Evolutionary conservation across 352 stramenopile genomes (phyloP), one percentile per base, ranked within the genome.

Genomic region (Blastocystis sp.): DNA sequence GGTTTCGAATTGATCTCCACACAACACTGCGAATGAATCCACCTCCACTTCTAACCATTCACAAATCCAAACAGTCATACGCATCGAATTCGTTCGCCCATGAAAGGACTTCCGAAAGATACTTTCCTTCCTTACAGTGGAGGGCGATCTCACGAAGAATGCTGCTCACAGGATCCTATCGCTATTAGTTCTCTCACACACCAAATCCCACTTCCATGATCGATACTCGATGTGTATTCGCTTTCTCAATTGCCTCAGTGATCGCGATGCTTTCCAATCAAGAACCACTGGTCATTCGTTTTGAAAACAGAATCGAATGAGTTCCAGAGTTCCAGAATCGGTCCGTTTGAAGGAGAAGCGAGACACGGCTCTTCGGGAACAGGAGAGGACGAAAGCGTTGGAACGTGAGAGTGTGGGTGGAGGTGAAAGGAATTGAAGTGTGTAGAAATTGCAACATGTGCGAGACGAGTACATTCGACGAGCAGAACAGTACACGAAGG

Each of bases 311-410:
- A 9, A 27, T 42, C 4, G 21, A n/a, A 78, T 78, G 42, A 61
- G 16, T 78, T 29, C 9, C 16, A 16, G 21, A 21, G 44, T 84
- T 44, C 73, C 73, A 27, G 54, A 84, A 38, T 84, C 73, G 32
- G 46, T 84, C 16, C 32, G 54, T 42, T 40, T 84, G 6, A 84
- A 84, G 40, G 54, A 84, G 42, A 84, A 84, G 40, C 48, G 73
- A 40, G 54, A 73, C 29, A 48, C 73, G 1, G 21, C 51, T 48
- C 46, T 84, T 29, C 67, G 36, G 38, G 73, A 44, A 18, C 21
- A 78, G 49, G 14, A 78, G 34, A 40, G 32, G 24, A 40, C 67
- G 11, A 34, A 38, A 36, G 73, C 73, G 0, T 24, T 73, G 11
- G 64, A 84, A 38, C 38, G 38, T 18, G 27, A 78, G 29, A 63